phyloP scores from a whole-genome alignment of 1,139 yeast species.

The Diutina pseudorugosa region DNA sequence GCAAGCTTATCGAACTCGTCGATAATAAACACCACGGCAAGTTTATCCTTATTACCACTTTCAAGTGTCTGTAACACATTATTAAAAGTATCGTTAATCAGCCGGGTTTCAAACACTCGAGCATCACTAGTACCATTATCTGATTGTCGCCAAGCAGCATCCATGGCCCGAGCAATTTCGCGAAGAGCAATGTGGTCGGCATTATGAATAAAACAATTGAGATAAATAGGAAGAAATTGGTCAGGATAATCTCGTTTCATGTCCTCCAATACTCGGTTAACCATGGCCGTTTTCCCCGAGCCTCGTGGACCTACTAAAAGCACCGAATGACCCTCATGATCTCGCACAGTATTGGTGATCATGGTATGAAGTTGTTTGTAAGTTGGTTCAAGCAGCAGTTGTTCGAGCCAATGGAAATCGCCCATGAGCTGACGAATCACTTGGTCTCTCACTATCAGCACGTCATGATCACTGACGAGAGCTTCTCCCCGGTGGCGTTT shows the following conservation, averaged over 20 bases:
- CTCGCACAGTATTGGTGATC: constrained; percentile 52
- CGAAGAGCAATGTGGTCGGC: constrained; percentile 74
- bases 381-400: background rate
- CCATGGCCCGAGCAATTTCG: constrained; percentile 78
- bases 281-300: constrained; percentile 59
- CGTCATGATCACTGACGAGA: background rate
- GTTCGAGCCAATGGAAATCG: constrained; percentile 5
- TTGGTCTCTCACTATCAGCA: constrained; percentile 4
- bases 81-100: constrained; percentile 28
- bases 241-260: constrained; percentile 25
- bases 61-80: constrained; percentile 24
- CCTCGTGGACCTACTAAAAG: constrained; percentile 73
- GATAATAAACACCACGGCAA: constrained; percentile 63
- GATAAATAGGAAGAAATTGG: constrained; percentile 46
- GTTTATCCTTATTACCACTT: constrained; percentile 6
- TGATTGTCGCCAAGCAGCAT: constrained; percentile 20
- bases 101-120: constrained; percentile 21
- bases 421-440: constrained; percentile 8
- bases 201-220: constrained; percentile 62
- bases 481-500: background rate
- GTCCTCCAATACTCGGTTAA: constrained; percentile 44
- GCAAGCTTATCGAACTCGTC: constrained; percentile 74
- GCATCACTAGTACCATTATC: constrained; percentile 14
- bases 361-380: constrained; percentile 40
- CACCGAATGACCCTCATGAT: constrained; percentile 73